These are phyloP conservation scores for Chlamydomonas sp. DNA, from an alignment of 139 green algal species.

Conservation along the genomic window DNA sequence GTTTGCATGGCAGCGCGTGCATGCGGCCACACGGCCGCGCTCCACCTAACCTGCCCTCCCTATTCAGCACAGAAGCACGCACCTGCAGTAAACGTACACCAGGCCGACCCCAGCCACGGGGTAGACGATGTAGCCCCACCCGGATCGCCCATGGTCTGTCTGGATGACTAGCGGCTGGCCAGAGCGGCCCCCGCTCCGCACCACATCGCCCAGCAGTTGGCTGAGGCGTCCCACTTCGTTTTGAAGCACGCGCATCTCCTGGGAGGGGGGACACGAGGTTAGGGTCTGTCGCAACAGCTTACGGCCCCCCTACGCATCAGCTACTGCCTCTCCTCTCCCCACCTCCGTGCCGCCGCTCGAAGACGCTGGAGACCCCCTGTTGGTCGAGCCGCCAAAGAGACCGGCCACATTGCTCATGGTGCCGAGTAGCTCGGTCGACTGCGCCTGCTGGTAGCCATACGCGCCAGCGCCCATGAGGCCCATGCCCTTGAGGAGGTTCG, in stretches of 20 bases:
- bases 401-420: not conserved
- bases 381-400: not conserved
- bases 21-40: too few species aligned
- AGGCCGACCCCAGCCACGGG: constrained; percentile 8
- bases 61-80: not conserved
- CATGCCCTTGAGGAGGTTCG: not conserved
- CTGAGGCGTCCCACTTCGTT: constrained; percentile 26
- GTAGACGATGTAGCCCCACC: constrained; percentile 17
- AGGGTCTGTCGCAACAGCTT: too few species aligned
- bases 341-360: too few species aligned
- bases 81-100: constrained; percentile 25
- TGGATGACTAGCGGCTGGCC: constrained; percentile 20
- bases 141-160: constrained; percentile 13
- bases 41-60: too few species aligned
- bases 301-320: too few species aligned
- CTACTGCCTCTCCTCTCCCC: too few species aligned
- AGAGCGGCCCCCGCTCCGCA: constrained; percentile 5
- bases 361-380: not conserved
- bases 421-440: not conserved
- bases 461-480: constrained; percentile 4
- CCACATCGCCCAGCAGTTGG: constrained; percentile 24
- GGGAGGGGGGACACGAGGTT: not conserved
- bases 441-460: constrained; percentile 4
- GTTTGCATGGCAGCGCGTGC: too few species aligned
- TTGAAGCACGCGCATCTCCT: constrained; percentile 27